phyloP scores from a whole-genome alignment of 208 protist genomes.

The Crithidia expoeki region DNA sequence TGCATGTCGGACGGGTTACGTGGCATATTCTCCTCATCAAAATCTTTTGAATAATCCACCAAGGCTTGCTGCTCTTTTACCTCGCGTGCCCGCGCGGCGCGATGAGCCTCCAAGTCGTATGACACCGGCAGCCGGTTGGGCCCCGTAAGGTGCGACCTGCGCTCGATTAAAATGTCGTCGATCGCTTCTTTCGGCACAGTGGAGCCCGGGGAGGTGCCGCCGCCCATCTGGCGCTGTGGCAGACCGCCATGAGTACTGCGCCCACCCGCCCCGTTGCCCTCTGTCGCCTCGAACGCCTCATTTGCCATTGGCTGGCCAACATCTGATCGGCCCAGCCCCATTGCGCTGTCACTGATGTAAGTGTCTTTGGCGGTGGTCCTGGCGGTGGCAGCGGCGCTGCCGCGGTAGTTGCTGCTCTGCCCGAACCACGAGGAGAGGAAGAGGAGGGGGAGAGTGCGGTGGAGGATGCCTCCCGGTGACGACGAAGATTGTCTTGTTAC shows the following conservation, averaged over 20 bases:
- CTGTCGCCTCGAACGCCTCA: conserved; percentile 24
- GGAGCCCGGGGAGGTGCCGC: conserved; percentile 22
- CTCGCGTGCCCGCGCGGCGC: conserved; percentile 33
- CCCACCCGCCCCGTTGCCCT: conserved; percentile 16
- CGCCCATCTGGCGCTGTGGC: conserved; percentile 13
- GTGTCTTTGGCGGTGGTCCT: conserved; percentile 23
- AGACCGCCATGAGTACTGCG: neutral
- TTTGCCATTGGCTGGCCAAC: conserved; percentile 39
- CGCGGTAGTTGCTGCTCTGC: conserved; percentile 28
- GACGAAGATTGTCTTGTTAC: neutral
- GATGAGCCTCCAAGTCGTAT: conserved; percentile 54
- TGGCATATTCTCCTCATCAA: conserved; percentile 66
- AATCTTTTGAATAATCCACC: conserved; percentile 29
- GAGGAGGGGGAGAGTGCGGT: conserved; percentile 12
- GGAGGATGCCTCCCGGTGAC: conserved; percentile 7
- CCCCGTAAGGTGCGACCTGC: conserved; percentile 34
- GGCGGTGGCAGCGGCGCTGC: conserved; percentile 18
- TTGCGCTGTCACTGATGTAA: conserved; percentile 35
- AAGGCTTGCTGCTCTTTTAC: conserved; percentile 20
- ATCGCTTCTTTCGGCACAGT: conserved; percentile 40
- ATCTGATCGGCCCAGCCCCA: conserved; percentile 32
- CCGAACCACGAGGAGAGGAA: conserved; percentile 28
- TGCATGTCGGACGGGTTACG: conserved; percentile 38
- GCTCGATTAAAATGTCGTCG: conserved; percentile 50
- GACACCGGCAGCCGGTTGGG: conserved; percentile 42